A percentile compares a stretch with the other conserved stretches of the same genome.
phyloP scores from a whole-genome alignment of 257 asterid genomes.

The Avicennia marina region DNA sequence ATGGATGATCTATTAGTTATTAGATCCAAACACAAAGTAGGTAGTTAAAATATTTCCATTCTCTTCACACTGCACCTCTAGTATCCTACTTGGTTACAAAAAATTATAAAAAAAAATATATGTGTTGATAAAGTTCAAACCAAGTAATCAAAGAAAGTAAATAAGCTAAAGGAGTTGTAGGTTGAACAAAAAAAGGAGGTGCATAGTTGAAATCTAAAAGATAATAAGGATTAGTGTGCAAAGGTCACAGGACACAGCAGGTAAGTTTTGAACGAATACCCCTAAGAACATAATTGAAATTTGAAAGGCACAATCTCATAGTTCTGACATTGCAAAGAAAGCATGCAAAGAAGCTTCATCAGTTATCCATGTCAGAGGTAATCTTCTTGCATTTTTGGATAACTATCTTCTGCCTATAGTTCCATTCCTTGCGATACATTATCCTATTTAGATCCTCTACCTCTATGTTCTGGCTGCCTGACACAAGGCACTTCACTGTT shows the following conservation, averaged over 20 bases:
- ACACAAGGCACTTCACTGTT: background rate
- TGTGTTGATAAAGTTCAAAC: background rate
- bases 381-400: slow-evolving; percentile 3
- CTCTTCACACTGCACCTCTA: no score
- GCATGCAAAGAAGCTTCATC: background rate
- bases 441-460: background rate
- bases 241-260: no score
- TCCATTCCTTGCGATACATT: background rate
- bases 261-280: no score
- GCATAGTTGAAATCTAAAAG: no score
- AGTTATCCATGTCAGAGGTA: background rate
- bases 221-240: no score
- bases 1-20: no score
- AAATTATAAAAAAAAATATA: background rate
- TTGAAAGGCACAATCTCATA: background rate
- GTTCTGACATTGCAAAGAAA: background rate
- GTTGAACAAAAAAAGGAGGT: background rate
- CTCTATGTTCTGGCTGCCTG: background rate
- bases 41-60: no score
- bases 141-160: background rate
- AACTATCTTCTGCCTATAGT: no score
- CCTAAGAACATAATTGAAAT: background rate
- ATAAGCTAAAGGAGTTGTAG: background rate
- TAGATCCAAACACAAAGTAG: no score
- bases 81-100: background rate